phyloP scores from a whole-genome alignment of 345 rosid genomes.

The Pugionium cornutum region DNA sequence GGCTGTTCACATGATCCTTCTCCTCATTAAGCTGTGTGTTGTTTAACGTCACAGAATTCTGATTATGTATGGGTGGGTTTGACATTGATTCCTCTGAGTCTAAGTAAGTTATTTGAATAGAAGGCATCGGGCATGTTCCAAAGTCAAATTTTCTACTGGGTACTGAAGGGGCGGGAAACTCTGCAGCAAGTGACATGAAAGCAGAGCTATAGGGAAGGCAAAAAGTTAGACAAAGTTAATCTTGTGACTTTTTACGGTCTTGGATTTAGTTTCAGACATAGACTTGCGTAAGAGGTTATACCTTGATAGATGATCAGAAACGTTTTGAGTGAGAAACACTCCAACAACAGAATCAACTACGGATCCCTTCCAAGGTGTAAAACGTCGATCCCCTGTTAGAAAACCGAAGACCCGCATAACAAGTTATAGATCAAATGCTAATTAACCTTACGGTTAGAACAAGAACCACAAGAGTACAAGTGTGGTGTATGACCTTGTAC shows the following conservation, averaged over 20 bases:
- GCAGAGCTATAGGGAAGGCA: conserved; percentile 65
- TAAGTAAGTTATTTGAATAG: conserved; percentile 46
- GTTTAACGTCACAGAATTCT: conserved; percentile 47
- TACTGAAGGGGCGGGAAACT: conserved; percentile 51
- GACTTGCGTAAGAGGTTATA: conserved; percentile 38
- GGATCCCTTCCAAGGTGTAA: conserved; percentile 95
- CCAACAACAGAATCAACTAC: conserved; percentile 94
- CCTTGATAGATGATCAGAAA: conserved; percentile 94
- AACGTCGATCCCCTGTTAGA: conserved; percentile 80
- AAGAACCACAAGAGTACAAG: neutral
- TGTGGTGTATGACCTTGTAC: conserved; percentile 67
- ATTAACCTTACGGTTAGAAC: conserved; percentile 12
- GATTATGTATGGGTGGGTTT: conserved; percentile 46
- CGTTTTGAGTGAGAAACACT: conserved; percentile 95
- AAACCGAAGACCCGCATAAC: conserved; percentile 20
- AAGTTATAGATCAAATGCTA: neutral
- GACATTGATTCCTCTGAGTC: conserved; percentile 56
- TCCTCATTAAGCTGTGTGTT: conserved; percentile 48
- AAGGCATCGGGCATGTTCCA: conserved; percentile 41
- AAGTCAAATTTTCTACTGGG: conserved; percentile 41
- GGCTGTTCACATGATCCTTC: conserved; percentile 50
- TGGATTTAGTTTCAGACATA: conserved; percentile 2
- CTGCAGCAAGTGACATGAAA: conserved; percentile 81
- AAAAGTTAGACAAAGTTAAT: conserved; percentile 18
- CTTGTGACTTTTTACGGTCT: conserved; percentile 11